Evolutionary conservation across 352 stramenopile species (phyloP), one percentile per base, ranked within the genome.

Genomic region (Phytophthora foliorum): DNA sequence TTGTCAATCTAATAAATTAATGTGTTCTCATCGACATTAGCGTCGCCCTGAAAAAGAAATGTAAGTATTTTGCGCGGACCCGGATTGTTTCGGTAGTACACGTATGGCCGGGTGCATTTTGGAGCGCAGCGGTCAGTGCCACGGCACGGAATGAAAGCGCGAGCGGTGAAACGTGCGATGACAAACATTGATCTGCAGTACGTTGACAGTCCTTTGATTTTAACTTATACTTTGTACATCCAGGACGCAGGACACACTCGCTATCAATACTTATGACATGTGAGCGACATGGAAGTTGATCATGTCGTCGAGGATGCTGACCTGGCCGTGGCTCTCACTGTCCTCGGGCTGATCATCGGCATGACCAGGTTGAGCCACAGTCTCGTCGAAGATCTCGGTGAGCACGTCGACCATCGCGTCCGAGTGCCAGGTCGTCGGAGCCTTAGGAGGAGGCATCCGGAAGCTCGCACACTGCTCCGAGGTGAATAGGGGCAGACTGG

Each of bases 271-370:
- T 67, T 69, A 82, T 25, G 69, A 45, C 34, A 82, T 55, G 54
- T 81, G 70, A 10, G 74, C 54, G 52, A 84, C 77, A 24, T 85
- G 77, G 54, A 82, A 85, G 58, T 76, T 75, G 63, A 85, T 75
- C 53, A 85, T 80, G 48, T 85, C 77, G 63, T 85, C 77, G 16
- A 85, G 57, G 57, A 85, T 74, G 55, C 56, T 79, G 42, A 77
- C 52, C 22, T 67, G 67, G 44, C 17, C 32, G 21, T 59, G 57
- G 6, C 17, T 63, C 13, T 48, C 44, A 19, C 24, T 51, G 27
- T 54, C 27, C 36, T 72, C 38, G 22, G 41, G 44, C 27, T 69
- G 48, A 32, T 69, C 49, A 21, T 34, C 48, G 38, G 19, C 21
- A 3, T 42, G 24, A n/a, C 36, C 63, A 7, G 56, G 38, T 34